phyloP scores from a whole-genome alignment of 176 grass and related monocot genomes.

The Aegilops bicornis region DNA sequence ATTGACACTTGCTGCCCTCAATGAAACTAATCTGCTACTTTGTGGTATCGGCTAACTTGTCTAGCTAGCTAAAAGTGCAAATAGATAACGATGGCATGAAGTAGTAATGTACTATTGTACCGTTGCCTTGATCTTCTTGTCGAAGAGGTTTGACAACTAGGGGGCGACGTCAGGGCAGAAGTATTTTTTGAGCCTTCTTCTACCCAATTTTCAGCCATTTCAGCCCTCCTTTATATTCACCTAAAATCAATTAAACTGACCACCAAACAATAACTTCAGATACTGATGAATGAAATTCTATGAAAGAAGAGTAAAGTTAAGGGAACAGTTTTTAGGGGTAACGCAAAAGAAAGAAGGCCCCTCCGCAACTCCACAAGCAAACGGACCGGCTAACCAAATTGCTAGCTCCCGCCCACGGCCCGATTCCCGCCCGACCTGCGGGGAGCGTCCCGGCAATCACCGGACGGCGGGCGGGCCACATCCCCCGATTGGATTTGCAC shows the following conservation, averaged over 20 bases:
- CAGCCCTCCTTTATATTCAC: constrained; percentile 9
- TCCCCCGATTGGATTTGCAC: not conserved
- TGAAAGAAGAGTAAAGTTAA: constrained; percentile 17
- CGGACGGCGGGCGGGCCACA: not conserved
- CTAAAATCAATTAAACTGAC: constrained; percentile 12
- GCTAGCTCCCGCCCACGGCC: not conserved
- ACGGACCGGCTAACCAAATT: not conserved
- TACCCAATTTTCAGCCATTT: constrained; percentile 47
- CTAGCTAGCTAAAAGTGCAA: constrained; percentile 8
- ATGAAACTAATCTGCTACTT: not conserved
- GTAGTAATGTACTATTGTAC: constrained; percentile 19
- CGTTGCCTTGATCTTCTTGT: constrained; percentile 31
- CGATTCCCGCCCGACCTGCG: not conserved
- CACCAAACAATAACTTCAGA: not conserved
- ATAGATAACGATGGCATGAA: not conserved
- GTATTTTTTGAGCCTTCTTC: constrained; percentile 27
- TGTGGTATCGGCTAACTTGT: not conserved
- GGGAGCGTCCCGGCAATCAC: not conserved
- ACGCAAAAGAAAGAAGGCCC: not conserved
- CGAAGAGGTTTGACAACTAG: constrained; percentile 20
- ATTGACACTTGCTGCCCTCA: not conserved
- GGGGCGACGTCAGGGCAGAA: constrained; percentile 4
- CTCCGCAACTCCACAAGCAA: not conserved
- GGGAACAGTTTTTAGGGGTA: not conserved
- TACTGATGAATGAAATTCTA: not conserved